These are phyloP conservation scores for Pythium oligandrum DNA, from an alignment of 352 stramenopile species.

Conservation along the genomic window DNA sequence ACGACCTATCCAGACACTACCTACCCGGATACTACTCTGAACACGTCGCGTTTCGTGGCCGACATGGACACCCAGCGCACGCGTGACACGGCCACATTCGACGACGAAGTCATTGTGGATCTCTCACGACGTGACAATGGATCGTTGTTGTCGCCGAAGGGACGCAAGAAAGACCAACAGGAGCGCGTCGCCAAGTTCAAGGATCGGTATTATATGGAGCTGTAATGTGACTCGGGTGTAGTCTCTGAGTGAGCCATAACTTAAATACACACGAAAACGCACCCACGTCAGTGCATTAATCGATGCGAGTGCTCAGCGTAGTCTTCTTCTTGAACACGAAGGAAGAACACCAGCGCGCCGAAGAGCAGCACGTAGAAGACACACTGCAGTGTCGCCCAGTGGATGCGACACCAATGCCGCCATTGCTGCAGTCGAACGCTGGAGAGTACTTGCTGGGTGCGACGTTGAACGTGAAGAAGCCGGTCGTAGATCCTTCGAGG, in stretches of 20 bases:
- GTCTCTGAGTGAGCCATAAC: too few relatives aligned
- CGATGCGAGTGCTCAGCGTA: conserved; percentile 25
- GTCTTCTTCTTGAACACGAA: conserved; percentile 56
- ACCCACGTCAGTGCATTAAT: background rate
- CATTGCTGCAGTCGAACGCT: conserved; percentile 22
- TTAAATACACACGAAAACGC: too few relatives aligned
- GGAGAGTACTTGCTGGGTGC: too few relatives aligned
- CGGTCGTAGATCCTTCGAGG: too few relatives aligned
- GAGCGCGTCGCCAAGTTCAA: conserved; percentile 21
- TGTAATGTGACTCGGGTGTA: conserved; percentile 1
- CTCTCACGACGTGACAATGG: conserved; percentile 2
- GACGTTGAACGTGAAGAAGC: too few relatives aligned
- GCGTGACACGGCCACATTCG: background rate
- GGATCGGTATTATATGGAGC: conserved; percentile 19
- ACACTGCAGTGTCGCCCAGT: conserved; percentile 51
- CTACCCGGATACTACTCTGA: background rate
- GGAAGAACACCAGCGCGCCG: conserved; percentile 53
- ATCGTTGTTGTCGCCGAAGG: conserved; percentile 8
- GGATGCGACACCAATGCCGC: conserved; percentile 46
- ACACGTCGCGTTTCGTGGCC: background rate
- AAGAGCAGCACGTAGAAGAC: conserved; percentile 62
- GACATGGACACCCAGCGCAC: background rate
- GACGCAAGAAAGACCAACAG: conserved; percentile 1
- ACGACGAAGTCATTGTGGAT: conserved; percentile 18
- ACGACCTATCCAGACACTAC: too few relatives aligned